Base-by-base conservation (phyloP, 2,329 filamentous ascomycete species). In the Penicillium digitatum region DNA sequence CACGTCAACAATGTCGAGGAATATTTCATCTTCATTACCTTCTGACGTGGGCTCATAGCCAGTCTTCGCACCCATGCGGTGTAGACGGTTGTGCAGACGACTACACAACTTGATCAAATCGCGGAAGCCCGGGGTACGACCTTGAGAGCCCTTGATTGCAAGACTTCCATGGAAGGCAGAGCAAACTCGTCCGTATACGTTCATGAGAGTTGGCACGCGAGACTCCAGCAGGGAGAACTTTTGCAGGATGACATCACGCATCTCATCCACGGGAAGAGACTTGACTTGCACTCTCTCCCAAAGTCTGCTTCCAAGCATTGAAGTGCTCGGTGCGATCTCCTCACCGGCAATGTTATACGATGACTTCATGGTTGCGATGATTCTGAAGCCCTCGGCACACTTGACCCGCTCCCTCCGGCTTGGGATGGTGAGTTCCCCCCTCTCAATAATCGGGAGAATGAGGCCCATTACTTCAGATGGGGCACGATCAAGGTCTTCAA, bases 391-490 rank as follows among this genome's bases (percentile, higher is more conserved):
- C 65, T 85, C 85, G 1, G 89, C 85, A 50, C 94, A 94, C 67
- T 85, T 84, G 47, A 99, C 86, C 5, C 82, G 87, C 75, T 97
- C 91, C 53, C 90, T 92, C 56, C 93, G 86, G 64, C 87, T 95
- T 0, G 94, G 90, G 29, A 99, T 91, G 4, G 95, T 79, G 14
- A 99, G 82, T 70, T 96, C 90, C n/a, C 90, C 86, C 56, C 89
- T 85, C 74, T 99, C 94, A 56, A 99, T 92, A 9, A 99, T 81
- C 10, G 95, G 94, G 26, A 99, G 79, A 27, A 99, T 82, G 14
- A 92, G 91, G 70, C 93, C 95, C 72, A 99, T 86, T 45, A 99
- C 89, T 73, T 99, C 94, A 62, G 90, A 93, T 5, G 95, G 94
- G 11, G 94, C 94, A 59, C 93, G 86, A 70, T 99, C 92, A 38